Conservation (phyloP, 176 grass and related monocot genomes). For the Aegilops umbellulata region DNA sequence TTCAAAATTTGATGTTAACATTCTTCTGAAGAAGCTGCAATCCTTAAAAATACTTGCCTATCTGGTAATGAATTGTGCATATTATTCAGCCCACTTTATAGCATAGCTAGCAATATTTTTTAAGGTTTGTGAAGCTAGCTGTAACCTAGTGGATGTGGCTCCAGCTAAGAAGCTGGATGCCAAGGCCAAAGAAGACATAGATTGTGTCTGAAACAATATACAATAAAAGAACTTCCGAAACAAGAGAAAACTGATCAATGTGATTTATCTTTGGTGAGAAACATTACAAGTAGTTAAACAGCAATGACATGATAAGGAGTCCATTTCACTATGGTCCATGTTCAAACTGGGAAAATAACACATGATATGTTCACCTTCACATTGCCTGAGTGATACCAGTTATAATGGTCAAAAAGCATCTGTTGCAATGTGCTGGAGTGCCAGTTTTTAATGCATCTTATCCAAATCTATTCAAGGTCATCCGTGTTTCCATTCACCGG, state of each 20-base stretch:
- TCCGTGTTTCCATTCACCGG: constrained; percentile 39
- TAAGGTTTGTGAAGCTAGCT: not conserved
- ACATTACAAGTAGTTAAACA: not conserved
- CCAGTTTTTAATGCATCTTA: constrained; percentile 63
- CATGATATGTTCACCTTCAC: constrained; percentile 47
- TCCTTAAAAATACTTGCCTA: too few relatives aligned
- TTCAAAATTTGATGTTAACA: too few relatives aligned
- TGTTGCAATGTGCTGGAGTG: constrained; percentile 76
- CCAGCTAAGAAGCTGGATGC: not conserved
- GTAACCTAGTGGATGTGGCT: not conserved
- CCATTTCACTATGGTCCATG: constrained; percentile 1
- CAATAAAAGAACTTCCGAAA: not conserved
- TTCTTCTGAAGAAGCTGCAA: too few relatives aligned
- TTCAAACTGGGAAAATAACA: not conserved
- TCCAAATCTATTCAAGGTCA: constrained; percentile 68
- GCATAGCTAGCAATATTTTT: not conserved
- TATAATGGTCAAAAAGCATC: constrained; percentile 65
- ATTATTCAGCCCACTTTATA: not conserved
- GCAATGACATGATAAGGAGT: not conserved
- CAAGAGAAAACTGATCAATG: not conserved
- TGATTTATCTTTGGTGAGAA: not conserved
- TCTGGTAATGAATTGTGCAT: too few relatives aligned
- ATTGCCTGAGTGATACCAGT: constrained; percentile 58
- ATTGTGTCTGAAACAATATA: not conserved
- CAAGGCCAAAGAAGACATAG: not conserved